Conservation (phyloP, 768 basidiomycete genomes). For the Suillus hirtellus region DNA sequence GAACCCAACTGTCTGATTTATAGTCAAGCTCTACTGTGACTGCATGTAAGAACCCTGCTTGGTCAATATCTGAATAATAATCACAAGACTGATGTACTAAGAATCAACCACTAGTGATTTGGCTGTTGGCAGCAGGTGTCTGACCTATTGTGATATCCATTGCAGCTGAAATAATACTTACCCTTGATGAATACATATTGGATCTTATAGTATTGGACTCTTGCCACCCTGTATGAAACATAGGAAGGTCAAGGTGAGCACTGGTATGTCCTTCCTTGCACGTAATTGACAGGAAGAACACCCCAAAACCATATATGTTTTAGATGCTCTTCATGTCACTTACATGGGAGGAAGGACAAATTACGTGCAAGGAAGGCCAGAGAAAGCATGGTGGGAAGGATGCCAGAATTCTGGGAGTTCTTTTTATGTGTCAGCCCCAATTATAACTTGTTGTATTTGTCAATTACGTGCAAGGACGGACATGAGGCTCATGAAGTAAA, state of each 20-base stretch:
- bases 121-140: not conserved
- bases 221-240: not conserved
- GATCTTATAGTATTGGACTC: not conserved
- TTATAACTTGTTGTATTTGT: not conserved
- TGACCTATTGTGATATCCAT: too few relatives aligned
- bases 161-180: too few relatives aligned
- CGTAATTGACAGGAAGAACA: not conserved
- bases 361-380: not conserved
- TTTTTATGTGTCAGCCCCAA: not conserved
- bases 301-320: not conserved
- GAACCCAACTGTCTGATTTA: too few relatives aligned
- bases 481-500: not conserved
- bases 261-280: not conserved
- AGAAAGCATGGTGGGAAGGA: not conserved
- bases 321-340: not conserved
- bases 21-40: too few relatives aligned
- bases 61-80: too few relatives aligned
- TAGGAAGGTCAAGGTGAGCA: not conserved
- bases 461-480: not conserved
- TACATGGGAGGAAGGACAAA: not conserved
- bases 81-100: too few relatives aligned
- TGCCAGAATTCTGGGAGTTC: not conserved
- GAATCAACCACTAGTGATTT: not conserved
- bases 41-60: too few relatives aligned
- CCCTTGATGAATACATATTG: not conserved